phyloP scores from a whole-genome alignment of 1,284 basidiomycete genomes.

The Cutaneotrichosporon cavernicola region DNA sequence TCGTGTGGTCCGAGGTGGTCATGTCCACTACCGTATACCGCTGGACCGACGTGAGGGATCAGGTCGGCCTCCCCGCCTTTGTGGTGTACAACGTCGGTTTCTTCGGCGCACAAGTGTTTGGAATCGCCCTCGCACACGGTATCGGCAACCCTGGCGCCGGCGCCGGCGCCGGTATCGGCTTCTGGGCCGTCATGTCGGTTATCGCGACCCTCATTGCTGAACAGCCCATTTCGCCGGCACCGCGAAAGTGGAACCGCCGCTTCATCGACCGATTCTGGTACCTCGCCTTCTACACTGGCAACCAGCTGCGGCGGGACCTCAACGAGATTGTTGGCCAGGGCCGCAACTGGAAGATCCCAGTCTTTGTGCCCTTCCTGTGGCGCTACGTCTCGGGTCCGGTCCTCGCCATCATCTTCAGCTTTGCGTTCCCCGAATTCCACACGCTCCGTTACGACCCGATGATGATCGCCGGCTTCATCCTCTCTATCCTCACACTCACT shows the following conservation, averaged over 20 bases:
- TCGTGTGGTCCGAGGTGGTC: conserved; percentile 31
- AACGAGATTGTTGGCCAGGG: conserved; percentile 29
- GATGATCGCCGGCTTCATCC: conserved; percentile 31
- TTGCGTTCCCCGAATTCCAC: conserved; percentile 33
- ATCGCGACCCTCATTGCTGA: conserved; percentile 18
- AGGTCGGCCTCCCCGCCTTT: conserved; percentile 25
- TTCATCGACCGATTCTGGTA: conserved; percentile 27
- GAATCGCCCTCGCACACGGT: conserved; percentile 26
- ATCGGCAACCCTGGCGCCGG: conserved; percentile 24
- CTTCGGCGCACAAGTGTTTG: conserved; percentile 27
- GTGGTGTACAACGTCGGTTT: conserved; percentile 25
- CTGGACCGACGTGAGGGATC: conserved; percentile 23
- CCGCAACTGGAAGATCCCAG: conserved; percentile 31
- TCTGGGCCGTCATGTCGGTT: conserved; percentile 18
- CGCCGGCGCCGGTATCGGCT: conserved; percentile 27
- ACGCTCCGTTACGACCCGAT: conserved; percentile 29
- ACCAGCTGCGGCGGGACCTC: conserved; percentile 32
- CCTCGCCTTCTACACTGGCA: conserved; percentile 33
- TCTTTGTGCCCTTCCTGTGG: conserved; percentile 27
- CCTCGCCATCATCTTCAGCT: conserved; percentile 30
- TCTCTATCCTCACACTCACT: conserved; percentile 23
- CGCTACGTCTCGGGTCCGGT: conserved; percentile 32
- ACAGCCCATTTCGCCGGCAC: conserved; percentile 14
- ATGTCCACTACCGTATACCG: conserved; percentile 27
- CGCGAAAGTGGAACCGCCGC: conserved; percentile 6